Base-by-base conservation (phyloP, 805 yeast species). In the Wickerhamomyces subpelliculosus region DNA sequence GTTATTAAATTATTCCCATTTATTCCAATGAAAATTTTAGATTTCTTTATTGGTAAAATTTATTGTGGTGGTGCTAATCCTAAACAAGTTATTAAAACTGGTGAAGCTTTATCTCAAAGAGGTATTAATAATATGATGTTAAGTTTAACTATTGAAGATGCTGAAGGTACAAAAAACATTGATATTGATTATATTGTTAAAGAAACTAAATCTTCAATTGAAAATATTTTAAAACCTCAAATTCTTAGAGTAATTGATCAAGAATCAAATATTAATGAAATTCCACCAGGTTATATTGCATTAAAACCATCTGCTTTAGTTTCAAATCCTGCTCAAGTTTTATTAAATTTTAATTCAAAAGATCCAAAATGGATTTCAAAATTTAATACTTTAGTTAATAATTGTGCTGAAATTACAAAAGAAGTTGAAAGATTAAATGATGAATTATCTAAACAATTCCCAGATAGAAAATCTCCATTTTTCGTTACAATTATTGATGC, bases 71-170 rank as follows among this genome's bases (percentile, higher is more conserved):
- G 97, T 40, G 90, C 84, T 51, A 76, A 73, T 42, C 71, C 81
- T 39, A 60, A 61, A 10, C 84, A 88, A 46, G 93, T 89, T 12
- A 67, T 75, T 38, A 58, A 67, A 39, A 83, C 95, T 4, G 95
- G 95, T 37, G 64, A 68, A 39, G 67, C 76, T 41, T 69, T 89
- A 47, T 68, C 76, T 38, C 59, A 71, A 36, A 71, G 95, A 43
- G 95, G 95, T 9, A 84, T 88, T 54, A 77, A 84, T 48, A 90
- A 89, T 67, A 86, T 89, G 95, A 87, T 89, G 95, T 67, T 89
- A n/a, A 82, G 94, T 1, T 75, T 87, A 58, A 86, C 96, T 13
- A 88, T 89, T 37, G 97, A 89, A 62, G 95, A 93, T 39, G 81
- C 96, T 38, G 85, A 85, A 46, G 96, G 95, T 27, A 73, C 73